Base-by-base conservation (phyloP, 306 rosid genomes). In the Astragalus membranaceus region DNA sequence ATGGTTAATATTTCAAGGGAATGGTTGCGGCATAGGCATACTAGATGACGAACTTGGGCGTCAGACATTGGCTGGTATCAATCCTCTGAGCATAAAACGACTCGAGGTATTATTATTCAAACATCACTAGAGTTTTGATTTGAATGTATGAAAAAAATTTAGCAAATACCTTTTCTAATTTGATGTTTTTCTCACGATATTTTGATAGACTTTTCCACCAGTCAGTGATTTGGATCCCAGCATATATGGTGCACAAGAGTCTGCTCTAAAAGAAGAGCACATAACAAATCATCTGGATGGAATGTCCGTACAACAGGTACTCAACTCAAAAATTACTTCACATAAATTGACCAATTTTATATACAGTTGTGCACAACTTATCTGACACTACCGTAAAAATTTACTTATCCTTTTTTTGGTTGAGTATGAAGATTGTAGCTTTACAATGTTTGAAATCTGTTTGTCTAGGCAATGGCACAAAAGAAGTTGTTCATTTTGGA, bases 11-110 rank as follows among this genome's bases (percentile, higher is more conserved):
- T 54, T 70, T 16, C 69, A n/a, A 78, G 82, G 63, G 1, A 71
- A 55, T 55, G 23, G 13, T 71, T 66, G 56, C 36, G n/a, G n/a
- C n/a, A n/a, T n/a, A n/a, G 14, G 73, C 39, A 54, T 83, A 36
- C 11, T 14, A 46, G 84, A 83, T 3, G 78, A 83, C 7, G 78
- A 83, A 69, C 68, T 83, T 69, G 87, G 84, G 6, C 87, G 80
- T 30, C 82, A 73, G 14, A 46, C 69, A 14, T 5, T 80, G 51
- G 84, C 84, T 7, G 87, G 87, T 7, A 13, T 76, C 12, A 73
- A 83, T 70, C 87, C 84, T 42, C 20, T 63, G 2, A 73, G 82
- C 73, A 65, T 84, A 37, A 58, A 80, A 73, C 59, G 83, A 64
- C 80, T 80, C 11, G 57, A 63, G 63, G 82, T n/a, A n/a, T n/a